Evolutionary conservation across 1,139 yeast species (phyloP).

Genomic region (Yamadazyma triangularis): DNA sequence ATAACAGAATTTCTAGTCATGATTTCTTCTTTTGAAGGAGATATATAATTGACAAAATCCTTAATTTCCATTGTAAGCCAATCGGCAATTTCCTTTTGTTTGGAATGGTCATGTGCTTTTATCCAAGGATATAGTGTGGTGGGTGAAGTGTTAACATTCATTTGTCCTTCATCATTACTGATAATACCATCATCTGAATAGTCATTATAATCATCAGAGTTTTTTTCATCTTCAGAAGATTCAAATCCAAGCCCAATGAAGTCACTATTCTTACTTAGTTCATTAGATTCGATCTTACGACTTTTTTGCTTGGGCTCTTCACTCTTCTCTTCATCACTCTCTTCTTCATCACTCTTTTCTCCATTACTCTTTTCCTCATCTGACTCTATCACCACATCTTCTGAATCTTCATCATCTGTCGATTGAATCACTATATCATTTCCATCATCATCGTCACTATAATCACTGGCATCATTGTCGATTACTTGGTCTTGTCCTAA

Average conservation of each 20-base stretch:
- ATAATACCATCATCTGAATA: conserved; percentile 34
- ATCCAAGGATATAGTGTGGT: conserved; percentile 72
- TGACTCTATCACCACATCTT: conserved; percentile 33
- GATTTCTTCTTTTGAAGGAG: conserved; percentile 80
- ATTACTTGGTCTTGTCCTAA: too few relatives aligned
- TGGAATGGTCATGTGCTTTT: conserved; percentile 67
- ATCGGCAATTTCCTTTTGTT: conserved; percentile 72
- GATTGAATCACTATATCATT: too few relatives aligned
- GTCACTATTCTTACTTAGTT: conserved; percentile 44
- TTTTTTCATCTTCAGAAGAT: conserved; percentile 35
- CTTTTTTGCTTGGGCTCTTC: conserved; percentile 8
- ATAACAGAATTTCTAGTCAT: conserved; percentile 65
- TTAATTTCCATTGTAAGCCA: conserved; percentile 86
- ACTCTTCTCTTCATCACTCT: conserved; percentile 2
- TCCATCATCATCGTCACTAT: conserved; percentile 6
- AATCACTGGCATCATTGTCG: too few relatives aligned
- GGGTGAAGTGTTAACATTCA: conserved; percentile 12
- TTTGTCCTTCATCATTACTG: conserved; percentile 33
- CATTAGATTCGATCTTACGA: conserved; percentile 16
- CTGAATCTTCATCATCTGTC: conserved; percentile 7
- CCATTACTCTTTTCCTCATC: conserved; percentile 19
- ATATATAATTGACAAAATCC: conserved; percentile 81
- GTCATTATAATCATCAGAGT: conserved; percentile 22
- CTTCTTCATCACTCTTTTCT: too few relatives aligned
- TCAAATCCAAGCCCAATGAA: conserved; percentile 59